A percentile compares a stretch with the other conserved stretches of the same genome.
These are phyloP conservation scores for Ambrosia artemisiifolia DNA, from an alignment of 129 eudicot genomes.

Conservation along the genomic window DNA sequence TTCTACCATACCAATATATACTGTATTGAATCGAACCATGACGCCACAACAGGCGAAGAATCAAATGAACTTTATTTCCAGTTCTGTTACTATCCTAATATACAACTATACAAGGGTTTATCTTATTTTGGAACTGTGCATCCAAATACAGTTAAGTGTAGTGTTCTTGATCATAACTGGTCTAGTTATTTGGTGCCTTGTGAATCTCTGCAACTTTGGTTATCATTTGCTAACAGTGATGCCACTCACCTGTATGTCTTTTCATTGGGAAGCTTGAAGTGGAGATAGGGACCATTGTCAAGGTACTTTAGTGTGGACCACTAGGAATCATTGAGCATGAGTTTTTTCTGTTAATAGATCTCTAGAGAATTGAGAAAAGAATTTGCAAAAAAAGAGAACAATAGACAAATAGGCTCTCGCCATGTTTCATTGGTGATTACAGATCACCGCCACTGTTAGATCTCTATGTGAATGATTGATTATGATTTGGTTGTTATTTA, in stretches of 20 bases:
- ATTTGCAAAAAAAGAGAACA: background rate
- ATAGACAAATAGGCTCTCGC: background rate
- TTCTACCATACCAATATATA: no score
- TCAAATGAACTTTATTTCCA: no score
- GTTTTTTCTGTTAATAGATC: background rate
- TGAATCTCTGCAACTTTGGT: slow-evolving; percentile 9
- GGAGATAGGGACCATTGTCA: slow-evolving; percentile 24
- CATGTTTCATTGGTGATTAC: slow-evolving; percentile 20
- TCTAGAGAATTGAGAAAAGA: background rate
- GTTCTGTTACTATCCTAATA: no score
- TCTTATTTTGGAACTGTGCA: background rate
- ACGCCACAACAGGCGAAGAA: no score
- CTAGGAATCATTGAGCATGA: slow-evolving; percentile 10
- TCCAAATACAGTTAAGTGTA: background rate
- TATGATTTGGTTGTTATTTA: no score
- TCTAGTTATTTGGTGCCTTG: background rate
- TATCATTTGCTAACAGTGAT: slow-evolving; percentile 1
- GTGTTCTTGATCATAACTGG: background rate
- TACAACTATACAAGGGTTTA: background rate
- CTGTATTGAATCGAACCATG: no score
- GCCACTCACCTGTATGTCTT: slow-evolving; percentile 6
- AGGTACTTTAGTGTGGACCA: slow-evolving; percentile 16
- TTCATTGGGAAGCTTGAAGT: slow-evolving; percentile 15
- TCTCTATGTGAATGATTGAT: slow-evolving; percentile 3
- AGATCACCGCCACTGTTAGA: slow-evolving; percentile 16